Evolutionary conservation across 1,284 basidiomycete species (phyloP).

Genomic region (Phlebopus sp.): DNA sequence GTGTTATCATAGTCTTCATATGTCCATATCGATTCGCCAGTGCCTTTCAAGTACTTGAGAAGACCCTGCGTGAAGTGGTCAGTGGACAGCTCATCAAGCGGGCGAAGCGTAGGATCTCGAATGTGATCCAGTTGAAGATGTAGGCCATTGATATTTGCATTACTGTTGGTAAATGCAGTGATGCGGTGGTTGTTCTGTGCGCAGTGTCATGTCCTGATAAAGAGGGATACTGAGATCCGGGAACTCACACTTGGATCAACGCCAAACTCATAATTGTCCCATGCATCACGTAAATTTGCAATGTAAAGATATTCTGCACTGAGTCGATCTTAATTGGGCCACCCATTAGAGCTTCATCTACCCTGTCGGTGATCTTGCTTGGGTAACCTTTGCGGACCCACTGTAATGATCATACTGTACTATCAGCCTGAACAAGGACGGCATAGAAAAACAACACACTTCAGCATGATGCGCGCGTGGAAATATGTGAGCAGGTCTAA

Average conservation of each 20-base stretch:
- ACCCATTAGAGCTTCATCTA: slow-evolving; percentile 1
- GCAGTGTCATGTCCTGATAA: neutral
- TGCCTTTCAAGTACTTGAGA: slow-evolving; percentile 22
- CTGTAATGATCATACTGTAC: slow-evolving; percentile 2
- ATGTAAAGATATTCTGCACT: slow-evolving; percentile 19
- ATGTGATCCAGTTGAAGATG: slow-evolving; percentile 23
- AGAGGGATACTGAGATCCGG: neutral
- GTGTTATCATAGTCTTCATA: slow-evolving; percentile 6
- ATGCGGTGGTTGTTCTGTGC: slow-evolving; percentile 19
- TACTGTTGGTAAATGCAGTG: slow-evolving; percentile 16
- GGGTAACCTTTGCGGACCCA: slow-evolving; percentile 16
- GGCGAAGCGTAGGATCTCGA: slow-evolving; percentile 18
- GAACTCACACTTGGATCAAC: slow-evolving; percentile 21
- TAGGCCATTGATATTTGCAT: slow-evolving; percentile 16
- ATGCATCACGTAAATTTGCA: slow-evolving; percentile 20
- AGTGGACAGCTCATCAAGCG: slow-evolving; percentile 23
- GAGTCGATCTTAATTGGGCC: slow-evolving; percentile 16
- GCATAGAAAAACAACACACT: slow-evolving; percentile 7
- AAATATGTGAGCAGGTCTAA: slow-evolving; percentile 22
- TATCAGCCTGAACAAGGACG: neutral
- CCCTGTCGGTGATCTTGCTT: slow-evolving; percentile 13
- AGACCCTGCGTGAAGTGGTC: slow-evolving; percentile 26
- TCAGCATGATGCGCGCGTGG: slow-evolving; percentile 19
- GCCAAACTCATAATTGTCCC: slow-evolving; percentile 23
- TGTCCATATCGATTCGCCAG: slow-evolving; percentile 18